These are phyloP conservation scores for Euphorbia schlechtendalii DNA, from an alignment of 441 rosid genomes.

Conservation along the genomic window DNA sequence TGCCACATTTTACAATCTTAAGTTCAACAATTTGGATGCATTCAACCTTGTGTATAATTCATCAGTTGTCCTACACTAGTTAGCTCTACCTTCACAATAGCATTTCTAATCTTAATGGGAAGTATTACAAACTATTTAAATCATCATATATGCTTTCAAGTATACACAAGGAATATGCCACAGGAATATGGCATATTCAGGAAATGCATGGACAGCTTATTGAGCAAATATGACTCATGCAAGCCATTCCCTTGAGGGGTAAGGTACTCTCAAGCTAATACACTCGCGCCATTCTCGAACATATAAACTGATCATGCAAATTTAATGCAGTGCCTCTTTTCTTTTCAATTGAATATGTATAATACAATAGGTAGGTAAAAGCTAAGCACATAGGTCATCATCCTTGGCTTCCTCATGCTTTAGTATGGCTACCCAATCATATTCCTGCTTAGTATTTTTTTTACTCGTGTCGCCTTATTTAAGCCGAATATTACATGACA, in stretches of 20 bases:
- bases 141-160: not conserved
- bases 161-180: too few species aligned
- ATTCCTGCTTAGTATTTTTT: not conserved
- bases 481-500: not conserved
- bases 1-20: not conserved
- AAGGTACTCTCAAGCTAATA: not conserved
- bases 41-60: not conserved
- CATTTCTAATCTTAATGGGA: not conserved
- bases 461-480: not conserved
- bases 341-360: not conserved
- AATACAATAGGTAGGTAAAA: not conserved
- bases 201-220: not conserved
- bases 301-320: not conserved
- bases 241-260: not conserved
- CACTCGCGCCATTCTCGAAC: not conserved
- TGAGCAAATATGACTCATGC: not conserved
- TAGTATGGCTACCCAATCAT: not conserved
- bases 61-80: not conserved
- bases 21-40: not conserved
- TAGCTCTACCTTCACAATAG: not conserved
- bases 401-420: not conserved
- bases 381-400: not conserved
- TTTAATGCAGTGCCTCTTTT: not conserved
- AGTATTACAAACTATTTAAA: not conserved
- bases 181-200: not conserved